Evolutionary conservation across 768 basidiomycete genomes (phyloP).

Genomic region (Phanerodontia chrysosporium): DNA sequence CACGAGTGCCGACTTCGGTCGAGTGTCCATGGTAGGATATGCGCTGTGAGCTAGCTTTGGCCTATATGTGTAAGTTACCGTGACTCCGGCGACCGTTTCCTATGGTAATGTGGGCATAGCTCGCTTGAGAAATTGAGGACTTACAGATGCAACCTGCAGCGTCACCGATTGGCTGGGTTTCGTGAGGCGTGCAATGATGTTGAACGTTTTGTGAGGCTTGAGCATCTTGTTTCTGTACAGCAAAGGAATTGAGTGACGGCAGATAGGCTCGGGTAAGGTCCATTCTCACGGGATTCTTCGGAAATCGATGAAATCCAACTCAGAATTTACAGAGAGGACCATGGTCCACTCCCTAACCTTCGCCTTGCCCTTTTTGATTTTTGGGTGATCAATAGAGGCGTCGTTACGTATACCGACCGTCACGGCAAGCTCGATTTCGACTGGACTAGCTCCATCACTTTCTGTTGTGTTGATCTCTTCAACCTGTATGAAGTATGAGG

Average conservation of each 20-base stretch:
- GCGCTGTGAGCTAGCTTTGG: conserved; percentile 48
- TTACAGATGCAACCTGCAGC: conserved; percentile 61
- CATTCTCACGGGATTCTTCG: conserved; percentile 74
- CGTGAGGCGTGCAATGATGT: conserved; percentile 52
- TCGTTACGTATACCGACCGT: conserved; percentile 48
- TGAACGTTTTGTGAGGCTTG: conserved; percentile 54
- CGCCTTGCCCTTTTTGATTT: conserved; percentile 40
- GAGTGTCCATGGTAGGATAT: conserved; percentile 69
- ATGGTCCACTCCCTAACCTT: conserved; percentile 60
- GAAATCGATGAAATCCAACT: conserved; percentile 72
- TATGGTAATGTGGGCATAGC: conserved; percentile 27
- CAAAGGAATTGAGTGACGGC: too few relatives aligned
- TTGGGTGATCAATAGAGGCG: conserved; percentile 16
- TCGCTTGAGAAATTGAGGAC: conserved; percentile 14
- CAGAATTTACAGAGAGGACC: conserved; percentile 73
- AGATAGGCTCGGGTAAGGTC: too few relatives aligned
- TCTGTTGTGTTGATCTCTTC: conserved; percentile 39
- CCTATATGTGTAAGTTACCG: conserved; percentile 48
- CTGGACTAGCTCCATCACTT: conserved; percentile 44
- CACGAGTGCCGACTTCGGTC: conserved; percentile 61
- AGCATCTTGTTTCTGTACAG: conserved; percentile 72
- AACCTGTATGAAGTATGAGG: conserved; percentile 55
- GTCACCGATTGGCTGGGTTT: conserved; percentile 72
- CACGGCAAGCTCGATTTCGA: conserved; percentile 53
- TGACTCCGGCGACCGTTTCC: conserved; percentile 74